Percentiles rank a stretch among this genome's conserved stretches.
These are phyloP conservation scores for Leucosporidium creatinivorum DNA, from an alignment of 768 basidiomycete species.

Conservation along the genomic window DNA sequence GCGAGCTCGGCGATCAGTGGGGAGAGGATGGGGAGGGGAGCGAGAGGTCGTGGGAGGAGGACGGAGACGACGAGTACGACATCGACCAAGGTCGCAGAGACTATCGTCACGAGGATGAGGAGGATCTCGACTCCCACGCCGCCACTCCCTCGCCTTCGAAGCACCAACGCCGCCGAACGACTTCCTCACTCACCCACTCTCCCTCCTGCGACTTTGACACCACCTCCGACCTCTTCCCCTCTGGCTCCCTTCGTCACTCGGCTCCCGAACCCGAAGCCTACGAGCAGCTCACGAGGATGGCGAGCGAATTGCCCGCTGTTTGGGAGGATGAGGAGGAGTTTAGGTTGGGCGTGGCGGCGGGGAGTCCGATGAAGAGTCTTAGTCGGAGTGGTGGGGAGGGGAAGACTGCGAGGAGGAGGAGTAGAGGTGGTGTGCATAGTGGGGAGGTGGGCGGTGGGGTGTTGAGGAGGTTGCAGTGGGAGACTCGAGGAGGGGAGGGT, in stretches of 20 bases:
- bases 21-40: background rate
- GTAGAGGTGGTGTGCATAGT: background rate
- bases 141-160: background rate
- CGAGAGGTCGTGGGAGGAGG: background rate
- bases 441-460: background rate
- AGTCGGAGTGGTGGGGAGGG: background rate
- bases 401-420: background rate
- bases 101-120: background rate
- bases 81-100: background rate
- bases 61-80: background rate
- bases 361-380: background rate
- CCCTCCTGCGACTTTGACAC: background rate
- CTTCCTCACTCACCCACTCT: background rate
- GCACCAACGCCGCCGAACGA: background rate
- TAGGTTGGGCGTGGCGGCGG: background rate
- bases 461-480: background rate
- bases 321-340: slow-evolving; percentile 1
- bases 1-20: slow-evolving; percentile 11
- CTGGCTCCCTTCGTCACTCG: background rate
- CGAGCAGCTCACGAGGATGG: background rate
- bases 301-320: background rate
- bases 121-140: background rate
- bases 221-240: background rate
- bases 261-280: slow-evolving; percentile 1
- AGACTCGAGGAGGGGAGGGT: background rate